Evolutionary conservation across 2,329 filamentous ascomycete species (phyloP), one percentile per base, ranked within the genome.

Genomic region (Neofusicoccum parvum): DNA sequence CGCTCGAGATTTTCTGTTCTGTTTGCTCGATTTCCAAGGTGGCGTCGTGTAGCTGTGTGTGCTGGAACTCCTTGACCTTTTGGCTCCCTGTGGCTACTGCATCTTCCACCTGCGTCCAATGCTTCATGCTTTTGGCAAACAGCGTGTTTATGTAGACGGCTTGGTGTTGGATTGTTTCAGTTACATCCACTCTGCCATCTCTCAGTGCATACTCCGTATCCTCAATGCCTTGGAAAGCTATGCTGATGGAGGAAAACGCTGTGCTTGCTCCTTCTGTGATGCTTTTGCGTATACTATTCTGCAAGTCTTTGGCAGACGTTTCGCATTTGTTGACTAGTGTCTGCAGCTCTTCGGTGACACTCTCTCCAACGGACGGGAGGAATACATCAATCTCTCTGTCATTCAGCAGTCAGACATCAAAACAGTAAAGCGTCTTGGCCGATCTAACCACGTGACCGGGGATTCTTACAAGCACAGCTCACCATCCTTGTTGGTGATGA

Each of bases 401-500:
- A 12, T 15, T 49, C 5, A 23, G 32, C 7, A 51, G 49, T 14
- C 14, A 12, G 12, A 27, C 23, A 27, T 7, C 4, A 23, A 9
- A 43, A n/a, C 17, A 45, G 3, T 23, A 15, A 4, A 41, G 5
- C 15, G 39, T 2, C 27, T 32, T 7, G 27, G 27, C 27, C 27
- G 6, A 7, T 32, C 27, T 7, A 7, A 46, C 5, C 54, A 59
- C 54, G 54, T 59, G 54, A 56, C 37, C 39, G n/a, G 43, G 17
- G 12, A 37, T 12, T 23, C 56, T 48, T 45, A 60, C 56, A 60
- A 20, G 34, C 41, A 60, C 17, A 60, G 15, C 17, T 60, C 56
- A 27, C 56, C 56, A 12, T 60, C 43, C 10, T 60, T 43, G 39
- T 60, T 60, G 27, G 41, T 48, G 41, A 60, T 60, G 43, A 60